Conservation (phyloP, 2,329 filamentous ascomycete genomes). For the Talaromyces albobiverticillius region DNA sequence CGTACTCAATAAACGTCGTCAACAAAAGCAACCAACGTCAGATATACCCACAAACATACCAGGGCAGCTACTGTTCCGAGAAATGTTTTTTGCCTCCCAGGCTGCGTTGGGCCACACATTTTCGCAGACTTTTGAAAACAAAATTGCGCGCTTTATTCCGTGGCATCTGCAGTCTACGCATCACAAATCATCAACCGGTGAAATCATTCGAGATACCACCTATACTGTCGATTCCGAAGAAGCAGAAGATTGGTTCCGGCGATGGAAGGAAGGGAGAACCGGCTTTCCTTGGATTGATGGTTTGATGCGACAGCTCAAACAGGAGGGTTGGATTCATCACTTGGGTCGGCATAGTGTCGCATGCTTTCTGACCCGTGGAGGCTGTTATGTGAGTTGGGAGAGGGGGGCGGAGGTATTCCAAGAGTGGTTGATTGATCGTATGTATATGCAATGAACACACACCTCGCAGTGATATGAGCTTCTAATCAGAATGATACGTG, state of each 20-base stretch:
- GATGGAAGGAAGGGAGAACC: constrained; percentile 67
- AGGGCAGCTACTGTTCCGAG: constrained; percentile 72
- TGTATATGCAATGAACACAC: neutral
- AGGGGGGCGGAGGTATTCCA: constrained; percentile 75
- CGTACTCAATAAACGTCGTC: constrained; percentile 56
- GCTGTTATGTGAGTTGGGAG: constrained; percentile 77
- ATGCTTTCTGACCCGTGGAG: constrained; percentile 75
- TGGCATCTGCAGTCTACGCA: constrained; percentile 70
- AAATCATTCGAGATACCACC: constrained; percentile 53
- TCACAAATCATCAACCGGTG: constrained; percentile 29
- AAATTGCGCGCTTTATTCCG: constrained; percentile 69
- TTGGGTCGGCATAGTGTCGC: constrained; percentile 74
- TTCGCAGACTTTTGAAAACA: constrained; percentile 63
- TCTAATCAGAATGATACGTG: neutral
- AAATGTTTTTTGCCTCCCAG: constrained; percentile 82
- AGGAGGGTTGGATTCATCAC: constrained; percentile 78
- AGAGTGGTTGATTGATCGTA: constrained; percentile 67
- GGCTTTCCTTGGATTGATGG: constrained; percentile 81
- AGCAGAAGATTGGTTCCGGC: constrained; percentile 64
- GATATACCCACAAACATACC: constrained; percentile 65
- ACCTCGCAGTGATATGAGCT: too few relatives aligned
- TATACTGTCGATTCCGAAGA: constrained; percentile 62
- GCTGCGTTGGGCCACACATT: constrained; percentile 64
- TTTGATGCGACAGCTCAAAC: constrained; percentile 69
- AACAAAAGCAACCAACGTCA: constrained; percentile 53